Conservation (phyloP, 169 alveolate species). For the Babesia bovis region DNA sequence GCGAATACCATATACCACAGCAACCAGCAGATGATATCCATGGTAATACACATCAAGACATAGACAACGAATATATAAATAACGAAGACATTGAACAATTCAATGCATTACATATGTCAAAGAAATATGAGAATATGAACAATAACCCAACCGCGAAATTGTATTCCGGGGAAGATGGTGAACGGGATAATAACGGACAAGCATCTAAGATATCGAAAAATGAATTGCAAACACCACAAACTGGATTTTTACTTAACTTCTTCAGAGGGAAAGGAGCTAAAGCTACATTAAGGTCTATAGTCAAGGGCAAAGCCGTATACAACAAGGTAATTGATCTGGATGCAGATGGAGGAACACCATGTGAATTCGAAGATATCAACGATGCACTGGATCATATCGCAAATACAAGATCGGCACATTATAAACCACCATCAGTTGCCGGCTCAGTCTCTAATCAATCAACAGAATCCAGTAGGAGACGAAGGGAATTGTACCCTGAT, state of each 20-base stretch:
- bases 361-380: slow-evolving; percentile 23
- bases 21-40: neutral
- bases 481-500: slow-evolving; percentile 4
- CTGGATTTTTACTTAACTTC: slow-evolving; percentile 30
- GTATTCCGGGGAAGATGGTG: neutral
- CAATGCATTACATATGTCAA: neutral
- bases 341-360: slow-evolving; percentile 5
- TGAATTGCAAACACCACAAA: slow-evolving; percentile 7
- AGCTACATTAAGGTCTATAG: slow-evolving; percentile 28
- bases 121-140: neutral
- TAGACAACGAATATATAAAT: neutral
- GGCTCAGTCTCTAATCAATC: slow-evolving; percentile 20
- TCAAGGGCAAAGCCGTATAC: slow-evolving; percentile 34
- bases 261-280: slow-evolving; percentile 32
- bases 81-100: neutral
- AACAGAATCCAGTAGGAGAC: neutral
- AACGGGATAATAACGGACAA: neutral
- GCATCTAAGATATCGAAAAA: slow-evolving; percentile 6
- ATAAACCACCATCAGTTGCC: slow-evolving; percentile 5
- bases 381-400: slow-evolving; percentile 13
- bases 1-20: neutral
- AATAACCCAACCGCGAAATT: neutral
- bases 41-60: neutral
- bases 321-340: slow-evolving; percentile 35
- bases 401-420: neutral